Base-by-base conservation (phyloP, 2,329 filamentous ascomycete genomes). In the Pleomassaria siparia region DNA sequence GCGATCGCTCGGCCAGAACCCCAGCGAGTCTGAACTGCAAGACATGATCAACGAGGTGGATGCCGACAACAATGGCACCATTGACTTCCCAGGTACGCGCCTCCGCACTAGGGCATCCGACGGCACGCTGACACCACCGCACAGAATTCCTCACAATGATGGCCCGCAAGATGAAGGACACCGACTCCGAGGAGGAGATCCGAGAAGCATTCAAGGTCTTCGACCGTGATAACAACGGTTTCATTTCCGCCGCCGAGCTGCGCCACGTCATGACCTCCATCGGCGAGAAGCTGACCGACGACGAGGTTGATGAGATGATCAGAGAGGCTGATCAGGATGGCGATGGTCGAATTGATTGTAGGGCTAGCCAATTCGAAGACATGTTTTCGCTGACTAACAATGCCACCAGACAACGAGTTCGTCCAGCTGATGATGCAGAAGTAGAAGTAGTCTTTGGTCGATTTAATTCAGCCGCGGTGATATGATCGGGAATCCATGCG, bases 21-120 rank as follows among this genome's bases (percentile, higher is more conserved):
- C 82, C 50, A 81, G 78, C 70, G 79, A 82, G 55, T 76, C 78
- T 46, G 82, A 86, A 70, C 75, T 85, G 44, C 78, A 83, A 66
- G 82, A 86, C 67, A 83, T 86, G 74, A 82, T 85, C 73, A 83
- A 83, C 71, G 83, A 86, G 70, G 81, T 84, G 53, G 83, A 86
- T 58, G 74, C 78, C 56, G 81, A 86, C 72, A 81, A 82, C 67
- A 83, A 82, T 59, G 83, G 82, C 67, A 82, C 81, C 58, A 84
- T 86, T 62, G 81, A 84, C 65, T 84, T 86, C 67, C 78, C 83
- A 47, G 80, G 80, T 81, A 69, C 51, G 48, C 13, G 21, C 21
- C 16, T 21, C 35, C 7, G 29, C 10, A 16, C 15, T 13, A 13
- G 12, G 15, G 5, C 24, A 12, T 41, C 10, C n/a, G 13, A 41